Conservation (phyloP, 2,329 filamentous ascomycete species). For the Ambrosiella cleistominuta region DNA sequence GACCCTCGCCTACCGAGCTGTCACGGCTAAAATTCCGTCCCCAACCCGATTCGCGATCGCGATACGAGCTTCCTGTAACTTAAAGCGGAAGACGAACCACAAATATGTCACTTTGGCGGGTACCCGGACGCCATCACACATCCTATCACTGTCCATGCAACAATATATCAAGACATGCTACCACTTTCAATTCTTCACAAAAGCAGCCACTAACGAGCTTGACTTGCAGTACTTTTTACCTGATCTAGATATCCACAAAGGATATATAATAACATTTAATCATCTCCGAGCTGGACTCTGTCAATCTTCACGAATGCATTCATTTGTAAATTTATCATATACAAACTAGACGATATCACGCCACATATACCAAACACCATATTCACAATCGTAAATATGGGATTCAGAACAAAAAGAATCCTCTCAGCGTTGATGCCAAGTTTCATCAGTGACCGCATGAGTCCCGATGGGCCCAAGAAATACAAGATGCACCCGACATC, state of each 20-base stretch:
- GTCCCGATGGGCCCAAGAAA: conserved; percentile 10
- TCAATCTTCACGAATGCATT: background rate
- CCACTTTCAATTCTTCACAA: background rate
- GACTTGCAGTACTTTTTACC: too few relatives aligned
- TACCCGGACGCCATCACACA: background rate
- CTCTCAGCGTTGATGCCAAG: conserved; percentile 11
- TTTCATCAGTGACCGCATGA: conserved; percentile 12
- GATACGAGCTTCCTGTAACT: background rate
- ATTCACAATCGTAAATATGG: conserved; percentile 1
- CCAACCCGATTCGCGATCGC: background rate
- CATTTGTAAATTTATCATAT: background rate
- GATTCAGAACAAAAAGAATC: conserved; percentile 7
- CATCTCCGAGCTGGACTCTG: background rate
- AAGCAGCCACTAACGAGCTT: too few relatives aligned
- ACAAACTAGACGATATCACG: background rate
- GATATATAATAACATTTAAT: background rate
- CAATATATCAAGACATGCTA: background rate
- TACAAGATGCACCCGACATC: conserved; percentile 30
- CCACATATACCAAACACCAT: background rate
- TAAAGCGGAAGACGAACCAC: background rate
- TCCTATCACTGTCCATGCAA: background rate
- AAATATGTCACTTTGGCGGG: background rate
- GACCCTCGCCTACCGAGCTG: background rate
- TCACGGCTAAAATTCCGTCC: background rate
- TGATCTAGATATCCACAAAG: background rate